Percentiles rank a stretch among this genome's conserved stretches.
Evolutionary conservation across 2,329 filamentous ascomycete species (phyloP).

Genomic region (Alternaria dauci): DNA sequence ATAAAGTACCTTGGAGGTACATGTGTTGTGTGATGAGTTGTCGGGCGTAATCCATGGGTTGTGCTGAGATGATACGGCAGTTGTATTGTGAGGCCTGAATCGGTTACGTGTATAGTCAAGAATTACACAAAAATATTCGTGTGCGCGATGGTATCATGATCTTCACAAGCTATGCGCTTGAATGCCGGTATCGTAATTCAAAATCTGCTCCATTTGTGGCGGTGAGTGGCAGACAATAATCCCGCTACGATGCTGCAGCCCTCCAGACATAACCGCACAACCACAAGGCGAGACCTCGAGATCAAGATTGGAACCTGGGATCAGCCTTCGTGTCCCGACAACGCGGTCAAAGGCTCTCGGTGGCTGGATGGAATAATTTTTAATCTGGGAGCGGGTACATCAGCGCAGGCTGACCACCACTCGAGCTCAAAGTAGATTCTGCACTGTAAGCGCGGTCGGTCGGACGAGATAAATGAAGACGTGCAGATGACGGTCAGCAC

Average conservation of each 20-base stretch:
- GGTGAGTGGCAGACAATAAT: conserved; percentile 14
- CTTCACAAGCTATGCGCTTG: conserved; percentile 1
- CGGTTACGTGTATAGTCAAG: background rate
- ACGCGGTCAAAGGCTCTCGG: conserved; percentile 15
- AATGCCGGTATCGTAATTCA: conserved; percentile 1
- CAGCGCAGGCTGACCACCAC: conserved; percentile 39
- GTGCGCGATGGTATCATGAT: background rate
- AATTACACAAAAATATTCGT: background rate
- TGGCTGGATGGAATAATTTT: conserved; percentile 15
- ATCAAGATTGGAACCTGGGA: conserved; percentile 18
- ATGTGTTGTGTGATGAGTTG: conserved; percentile 11
- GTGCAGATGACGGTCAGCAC: conserved; percentile 43
- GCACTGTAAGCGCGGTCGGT: conserved; percentile 25
- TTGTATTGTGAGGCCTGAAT: conserved; percentile 8
- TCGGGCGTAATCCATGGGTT: conserved; percentile 15
- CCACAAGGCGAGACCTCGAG: conserved; percentile 14
- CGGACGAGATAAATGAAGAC: conserved; percentile 27
- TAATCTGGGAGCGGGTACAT: conserved; percentile 28
- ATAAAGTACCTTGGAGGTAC: conserved; percentile 12
- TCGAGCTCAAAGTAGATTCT: conserved; percentile 11
- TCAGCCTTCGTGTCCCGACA: conserved; percentile 20
- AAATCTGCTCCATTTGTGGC: conserved; percentile 15
- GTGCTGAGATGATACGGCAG: conserved; percentile 19
- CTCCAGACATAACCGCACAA: conserved; percentile 13
- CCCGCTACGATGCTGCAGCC: conserved; percentile 8